phyloP scores from a whole-genome alignment of 23 red algal genomes.

The Agarophyton chilense region DNA sequence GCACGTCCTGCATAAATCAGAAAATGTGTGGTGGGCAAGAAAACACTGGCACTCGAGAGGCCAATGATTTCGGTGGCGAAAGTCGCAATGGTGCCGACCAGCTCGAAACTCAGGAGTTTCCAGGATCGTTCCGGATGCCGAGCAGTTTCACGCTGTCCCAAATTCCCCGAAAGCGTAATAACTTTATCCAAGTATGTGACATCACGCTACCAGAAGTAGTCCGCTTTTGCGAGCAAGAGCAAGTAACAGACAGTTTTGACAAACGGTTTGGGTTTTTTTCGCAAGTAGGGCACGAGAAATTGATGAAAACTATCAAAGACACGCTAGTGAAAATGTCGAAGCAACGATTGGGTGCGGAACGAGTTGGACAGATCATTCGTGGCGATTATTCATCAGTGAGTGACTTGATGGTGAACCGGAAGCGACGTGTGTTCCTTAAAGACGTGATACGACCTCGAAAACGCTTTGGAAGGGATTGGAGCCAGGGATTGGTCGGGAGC shows the following conservation, averaged over 20 bases:
- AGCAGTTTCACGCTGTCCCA: slow-evolving; percentile 17
- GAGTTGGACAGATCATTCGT: background rate
- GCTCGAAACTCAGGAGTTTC: too few species aligned
- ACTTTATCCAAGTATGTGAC: slow-evolving; percentile 63
- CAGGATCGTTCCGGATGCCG: slow-evolving; percentile 37
- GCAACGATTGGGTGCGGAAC: background rate
- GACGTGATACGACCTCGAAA: slow-evolving; percentile 8
- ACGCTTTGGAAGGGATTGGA: background rate
- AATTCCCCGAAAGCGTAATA: slow-evolving; percentile 29
- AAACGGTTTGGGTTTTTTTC: slow-evolving; percentile 45
- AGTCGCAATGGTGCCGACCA: too few species aligned
- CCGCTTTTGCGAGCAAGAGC: background rate
- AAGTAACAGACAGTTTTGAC: background rate
- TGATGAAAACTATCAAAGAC: slow-evolving; percentile 7
- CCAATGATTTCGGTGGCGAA: too few species aligned
- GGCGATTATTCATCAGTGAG: slow-evolving; percentile 11
- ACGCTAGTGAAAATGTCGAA: background rate
- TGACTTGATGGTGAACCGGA: background rate
- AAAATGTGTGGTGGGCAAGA: background rate
- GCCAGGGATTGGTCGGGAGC: too few species aligned
- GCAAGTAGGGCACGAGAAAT: background rate
- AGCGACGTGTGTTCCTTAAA: background rate
- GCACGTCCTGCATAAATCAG: background rate
- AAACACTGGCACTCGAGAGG: too few species aligned
- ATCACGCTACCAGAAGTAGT: slow-evolving; percentile 17